phyloP scores from a whole-genome alignment of 352 stramenopile species.

The Globisporangium okanoganense region DNA sequence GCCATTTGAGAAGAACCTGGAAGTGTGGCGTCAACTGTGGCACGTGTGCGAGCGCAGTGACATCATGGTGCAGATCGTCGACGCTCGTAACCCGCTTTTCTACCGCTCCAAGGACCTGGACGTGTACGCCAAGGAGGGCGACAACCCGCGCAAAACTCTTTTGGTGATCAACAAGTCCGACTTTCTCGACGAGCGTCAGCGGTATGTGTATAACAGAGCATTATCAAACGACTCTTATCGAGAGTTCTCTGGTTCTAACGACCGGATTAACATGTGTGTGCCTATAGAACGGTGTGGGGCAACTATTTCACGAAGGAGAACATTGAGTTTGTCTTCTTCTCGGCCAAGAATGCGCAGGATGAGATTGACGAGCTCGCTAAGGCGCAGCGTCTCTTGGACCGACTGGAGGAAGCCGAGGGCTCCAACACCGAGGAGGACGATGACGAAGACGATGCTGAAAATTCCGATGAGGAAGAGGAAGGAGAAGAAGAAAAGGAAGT shows the following conservation, averaged over 20 bases:
- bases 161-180: slow-evolving; percentile 99
- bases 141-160: slow-evolving; percentile 87
- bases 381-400: slow-evolving; percentile 30
- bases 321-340: slow-evolving; percentile 98
- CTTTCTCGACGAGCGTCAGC: slow-evolving; percentile 92
- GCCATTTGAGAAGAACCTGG: slow-evolving; percentile 99
- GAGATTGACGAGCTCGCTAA: slow-evolving; percentile 85
- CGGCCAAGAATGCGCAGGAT: slow-evolving; percentile 93
- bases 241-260: no score
- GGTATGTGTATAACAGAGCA: slow-evolving; percentile 32
- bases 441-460: slow-evolving; percentile 18
- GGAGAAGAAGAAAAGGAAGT: background rate
- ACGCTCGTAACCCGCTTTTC: slow-evolving; percentile 98
- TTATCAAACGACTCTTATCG: no score
- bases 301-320: slow-evolving; percentile 92
- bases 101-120: slow-evolving; percentile 96
- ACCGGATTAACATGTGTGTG: background rate
- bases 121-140: slow-evolving; percentile 93
- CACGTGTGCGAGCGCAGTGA: slow-evolving; percentile 97
- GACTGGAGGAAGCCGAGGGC: slow-evolving; percentile 27
- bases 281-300: slow-evolving; percentile 83
- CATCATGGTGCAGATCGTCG: slow-evolving; percentile 98
- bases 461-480: slow-evolving; percentile 8
- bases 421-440: slow-evolving; percentile 25
- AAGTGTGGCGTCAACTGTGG: slow-evolving; percentile 99